Conservation (phyloP, 106 monocot species). For the Agapanthus africanus region DNA sequence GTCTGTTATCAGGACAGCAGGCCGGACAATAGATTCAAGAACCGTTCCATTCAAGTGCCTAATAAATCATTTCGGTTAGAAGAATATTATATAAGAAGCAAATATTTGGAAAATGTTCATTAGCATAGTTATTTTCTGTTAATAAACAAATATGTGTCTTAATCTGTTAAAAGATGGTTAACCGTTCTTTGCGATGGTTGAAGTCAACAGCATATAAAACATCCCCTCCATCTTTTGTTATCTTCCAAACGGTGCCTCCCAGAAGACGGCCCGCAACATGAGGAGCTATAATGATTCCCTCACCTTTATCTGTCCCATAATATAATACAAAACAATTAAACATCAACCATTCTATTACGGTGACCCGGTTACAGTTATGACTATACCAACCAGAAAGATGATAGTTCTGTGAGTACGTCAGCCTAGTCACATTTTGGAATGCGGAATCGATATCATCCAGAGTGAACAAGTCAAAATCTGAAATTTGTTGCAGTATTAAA, state of each 20-base stretch:
- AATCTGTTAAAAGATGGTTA: too few species aligned
- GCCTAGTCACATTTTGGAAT: conserved; percentile 82
- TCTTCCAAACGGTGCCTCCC: conserved; percentile 97
- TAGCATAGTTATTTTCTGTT: not conserved
- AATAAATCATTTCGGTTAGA: conserved; percentile 22
- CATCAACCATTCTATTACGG: not conserved
- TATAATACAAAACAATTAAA: too few species aligned
- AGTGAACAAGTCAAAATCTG: conserved; percentile 90
- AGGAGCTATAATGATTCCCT: conserved; percentile 98
- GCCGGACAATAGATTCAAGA: conserved; percentile 93
- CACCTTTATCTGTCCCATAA: conserved; percentile 79
- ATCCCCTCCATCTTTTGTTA: conserved; percentile 99
- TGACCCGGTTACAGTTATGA: too few species aligned
- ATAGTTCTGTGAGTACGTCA: conserved; percentile 91
- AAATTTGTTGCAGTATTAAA: conserved; percentile 70
- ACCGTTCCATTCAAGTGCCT: conserved; percentile 99
- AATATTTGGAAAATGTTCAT: not conserved
- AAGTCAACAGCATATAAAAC: conserved; percentile 99
- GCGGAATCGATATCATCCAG: conserved; percentile 94
- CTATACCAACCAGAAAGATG: conserved; percentile 86
- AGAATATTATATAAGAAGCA: not conserved
- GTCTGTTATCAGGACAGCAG: conserved; percentile 98
- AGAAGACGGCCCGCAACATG: conserved; percentile 95
- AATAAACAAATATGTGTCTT: too few species aligned
- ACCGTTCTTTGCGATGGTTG: conserved; percentile 98